A percentile compares a stretch with the other conserved stretches of the same genome.
Evolutionary conservation across 2,329 filamentous ascomycete species (phyloP).

Genomic region (Cercospora sp.): DNA sequence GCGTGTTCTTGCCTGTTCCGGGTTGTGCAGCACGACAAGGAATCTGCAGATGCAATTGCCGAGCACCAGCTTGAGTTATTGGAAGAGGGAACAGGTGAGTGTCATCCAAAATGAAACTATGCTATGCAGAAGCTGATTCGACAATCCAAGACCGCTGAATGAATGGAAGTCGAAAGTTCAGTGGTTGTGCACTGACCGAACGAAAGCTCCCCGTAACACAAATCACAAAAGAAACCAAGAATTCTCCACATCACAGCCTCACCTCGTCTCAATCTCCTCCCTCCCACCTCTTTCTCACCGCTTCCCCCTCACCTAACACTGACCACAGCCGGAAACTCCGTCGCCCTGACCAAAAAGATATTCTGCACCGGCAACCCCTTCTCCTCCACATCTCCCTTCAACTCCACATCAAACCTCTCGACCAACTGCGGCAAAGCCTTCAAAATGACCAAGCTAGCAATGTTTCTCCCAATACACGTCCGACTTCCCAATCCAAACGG

Average conservation of each 20-base stretch:
- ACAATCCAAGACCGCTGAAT: too few species aligned
- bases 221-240: background rate
- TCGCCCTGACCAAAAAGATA: conserved; percentile 12
- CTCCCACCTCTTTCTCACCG: background rate
- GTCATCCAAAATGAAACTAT: background rate
- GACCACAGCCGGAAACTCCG: conserved; percentile 16
- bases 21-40: background rate
- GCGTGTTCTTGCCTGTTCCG: conserved; percentile 5
- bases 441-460: conserved; percentile 17
- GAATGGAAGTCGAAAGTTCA: too few species aligned
- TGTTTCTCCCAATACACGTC: conserved; percentile 20
- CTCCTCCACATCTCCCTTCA: background rate
- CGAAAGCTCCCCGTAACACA: background rate
- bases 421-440: conserved; percentile 15
- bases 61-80: background rate
- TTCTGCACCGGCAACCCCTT: conserved; percentile 14
- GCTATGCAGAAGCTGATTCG: background rate
- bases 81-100: background rate
- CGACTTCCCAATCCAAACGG: conserved; percentile 18
- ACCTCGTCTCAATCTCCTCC: background rate
- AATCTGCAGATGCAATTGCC: conserved; percentile 2
- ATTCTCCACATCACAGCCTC: too few species aligned
- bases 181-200: background rate
- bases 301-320: background rate
- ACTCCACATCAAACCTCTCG: conserved; percentile 16